A percentile compares a stretch with the other conserved stretches of the same genome.
Conservation (phyloP, 2,329 filamentous ascomycete species). For the Venturia effusa region DNA sequence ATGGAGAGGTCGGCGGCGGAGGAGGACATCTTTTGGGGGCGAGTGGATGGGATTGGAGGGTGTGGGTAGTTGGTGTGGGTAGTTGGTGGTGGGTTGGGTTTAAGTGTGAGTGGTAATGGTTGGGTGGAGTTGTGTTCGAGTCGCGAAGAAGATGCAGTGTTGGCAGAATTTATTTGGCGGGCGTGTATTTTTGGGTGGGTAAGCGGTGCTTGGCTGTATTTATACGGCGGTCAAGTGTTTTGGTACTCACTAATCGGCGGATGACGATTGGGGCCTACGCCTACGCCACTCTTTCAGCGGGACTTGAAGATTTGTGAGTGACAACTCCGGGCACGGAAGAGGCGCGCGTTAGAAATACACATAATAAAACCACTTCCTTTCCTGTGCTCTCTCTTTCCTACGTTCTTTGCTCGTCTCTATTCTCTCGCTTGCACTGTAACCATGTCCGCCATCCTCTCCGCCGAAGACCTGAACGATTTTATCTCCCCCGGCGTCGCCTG, state of each 20-base stretch:
- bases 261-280: background rate
- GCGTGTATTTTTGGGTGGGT: background rate
- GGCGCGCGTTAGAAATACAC: background rate
- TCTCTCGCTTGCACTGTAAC: background rate
- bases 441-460: constrained; percentile 96
- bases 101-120: background rate
- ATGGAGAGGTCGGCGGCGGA: constrained; percentile 20
- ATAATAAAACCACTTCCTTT: background rate
- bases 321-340: constrained; percentile 5
- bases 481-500: constrained; percentile 95
- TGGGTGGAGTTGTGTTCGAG: background rate
- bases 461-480: constrained; percentile 97
- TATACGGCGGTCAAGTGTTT: background rate
- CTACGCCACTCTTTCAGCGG: background rate
- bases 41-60: background rate
- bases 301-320: background rate
- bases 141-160: background rate
- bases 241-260: background rate
- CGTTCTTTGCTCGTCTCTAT: background rate
- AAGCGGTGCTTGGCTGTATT: background rate
- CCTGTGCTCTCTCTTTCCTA: background rate
- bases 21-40: background rate
- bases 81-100: background rate
- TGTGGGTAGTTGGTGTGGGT: background rate
- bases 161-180: background rate